These are phyloP conservation scores for Irpex lacteus DNA, from an alignment of 1,284 basidiomycete species.

Conservation along the genomic window DNA sequence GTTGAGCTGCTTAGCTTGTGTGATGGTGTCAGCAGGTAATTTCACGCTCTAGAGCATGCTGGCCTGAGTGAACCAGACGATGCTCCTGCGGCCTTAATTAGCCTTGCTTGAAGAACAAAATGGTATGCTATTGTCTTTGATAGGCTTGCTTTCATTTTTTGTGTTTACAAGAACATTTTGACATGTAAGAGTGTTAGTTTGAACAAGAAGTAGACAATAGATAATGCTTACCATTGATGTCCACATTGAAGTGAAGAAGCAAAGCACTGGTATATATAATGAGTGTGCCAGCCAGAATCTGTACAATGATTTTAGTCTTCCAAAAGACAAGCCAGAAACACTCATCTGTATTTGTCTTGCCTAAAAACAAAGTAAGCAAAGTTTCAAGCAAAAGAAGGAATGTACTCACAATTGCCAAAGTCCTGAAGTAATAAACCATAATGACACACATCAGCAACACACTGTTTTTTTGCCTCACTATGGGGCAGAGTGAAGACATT, in stretches of 20 bases:
- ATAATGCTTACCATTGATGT: background rate
- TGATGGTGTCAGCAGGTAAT: background rate
- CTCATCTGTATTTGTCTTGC: background rate
- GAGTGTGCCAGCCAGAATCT: conserved; percentile 4
- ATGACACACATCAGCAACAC: too few species aligned
- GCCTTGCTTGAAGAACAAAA: background rate
- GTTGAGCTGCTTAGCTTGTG: background rate
- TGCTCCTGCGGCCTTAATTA: background rate
- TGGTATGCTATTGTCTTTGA: background rate
- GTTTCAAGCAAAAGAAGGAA: too few species aligned
- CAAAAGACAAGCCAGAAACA: conserved; percentile 7
- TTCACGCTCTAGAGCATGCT: conserved; percentile 1
- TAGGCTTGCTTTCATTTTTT: background rate
- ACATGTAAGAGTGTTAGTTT: too few species aligned
- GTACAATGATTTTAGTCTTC: conserved; percentile 5
- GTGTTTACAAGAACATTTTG: too few species aligned
- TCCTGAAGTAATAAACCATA: too few species aligned
- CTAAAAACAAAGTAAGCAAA: background rate
- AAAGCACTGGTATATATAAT: conserved; percentile 7
- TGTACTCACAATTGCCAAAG: too few species aligned
- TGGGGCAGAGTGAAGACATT: too few species aligned
- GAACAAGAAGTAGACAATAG: too few species aligned
- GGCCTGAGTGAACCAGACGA: conserved; percentile 8
- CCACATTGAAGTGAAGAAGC: conserved; percentile 8
- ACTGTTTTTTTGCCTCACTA: too few species aligned